These are phyloP conservation scores for Adansonia rubrostipa DNA, from an alignment of 441 rosid species.

Conservation along the genomic window DNA sequence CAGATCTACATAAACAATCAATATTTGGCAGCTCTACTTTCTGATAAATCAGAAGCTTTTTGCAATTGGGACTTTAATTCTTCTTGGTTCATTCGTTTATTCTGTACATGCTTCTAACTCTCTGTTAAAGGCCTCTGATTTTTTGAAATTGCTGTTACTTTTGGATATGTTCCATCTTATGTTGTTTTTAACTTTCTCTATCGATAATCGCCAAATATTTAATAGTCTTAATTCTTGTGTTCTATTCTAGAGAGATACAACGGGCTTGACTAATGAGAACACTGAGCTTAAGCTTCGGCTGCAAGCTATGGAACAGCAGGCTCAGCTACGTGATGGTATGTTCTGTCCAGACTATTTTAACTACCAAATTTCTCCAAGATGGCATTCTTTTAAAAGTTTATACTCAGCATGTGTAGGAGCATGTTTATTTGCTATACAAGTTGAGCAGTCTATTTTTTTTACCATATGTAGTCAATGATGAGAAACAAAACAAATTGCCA, in stretches of 20 bases:
- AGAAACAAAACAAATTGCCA: not conserved
- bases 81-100: slow-evolving; percentile 6
- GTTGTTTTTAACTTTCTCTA: slow-evolving; percentile 7
- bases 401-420: not conserved
- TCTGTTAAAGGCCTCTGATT: slow-evolving; percentile 19
- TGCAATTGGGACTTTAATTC: not conserved
- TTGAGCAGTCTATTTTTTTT: not conserved
- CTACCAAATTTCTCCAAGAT: slow-evolving; percentile 13
- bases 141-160: not conserved
- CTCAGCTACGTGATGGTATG: slow-evolving; percentile 87
- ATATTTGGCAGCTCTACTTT: slow-evolving; percentile 9
- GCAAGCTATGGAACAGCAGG: slow-evolving; percentile 94
- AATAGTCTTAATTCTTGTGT: slow-evolving; percentile 27
- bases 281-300: slow-evolving; percentile 90
- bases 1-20: not conserved
- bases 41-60: not conserved
- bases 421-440: not conserved
- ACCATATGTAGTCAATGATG: not conserved
- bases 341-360: not conserved
- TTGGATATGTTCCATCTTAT: slow-evolving; percentile 14
- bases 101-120: not conserved
- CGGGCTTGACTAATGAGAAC: slow-evolving; percentile 76
- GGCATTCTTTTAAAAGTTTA: not conserved
- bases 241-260: slow-evolving; percentile 79
- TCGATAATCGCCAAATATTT: slow-evolving; percentile 13